Evolutionary conservation across 1,139 yeast species (phyloP), one percentile per base, ranked within the genome.

Genomic region (Sugiyamaella castrensis): DNA sequence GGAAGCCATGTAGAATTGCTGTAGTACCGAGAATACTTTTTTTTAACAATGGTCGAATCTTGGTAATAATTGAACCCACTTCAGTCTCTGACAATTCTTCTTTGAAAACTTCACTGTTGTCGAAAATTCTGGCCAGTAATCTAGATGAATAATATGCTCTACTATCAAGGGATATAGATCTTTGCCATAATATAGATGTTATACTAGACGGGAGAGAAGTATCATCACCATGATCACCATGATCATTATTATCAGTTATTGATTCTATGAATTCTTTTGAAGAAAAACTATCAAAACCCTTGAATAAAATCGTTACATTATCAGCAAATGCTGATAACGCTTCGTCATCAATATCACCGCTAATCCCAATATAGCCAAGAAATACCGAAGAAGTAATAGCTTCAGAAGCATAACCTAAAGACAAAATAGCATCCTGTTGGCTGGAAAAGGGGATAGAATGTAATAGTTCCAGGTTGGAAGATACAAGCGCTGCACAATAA

Each of bases 1-100:
- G 50, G 37, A 57, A 40, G n/a, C 53, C 55, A 7, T 50, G 41
- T 12, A 57, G 31, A n/a, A 54, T 48, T 13, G 58, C 57, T 10
- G 53, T 48, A 6, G 50, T 46, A 10, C 55, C 57, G 13, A 54
- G 43, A 4, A 26, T 24, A 33, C 33, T 46, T 4, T n/a, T 35
- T 13, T 13, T 35, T 24, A 46, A 35, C 19, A 28, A 32, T 13
- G 40, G 33, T 3, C 46, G 28, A 34, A 51, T 29, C 43, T 46
- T 43, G 12, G 48, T 30, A 15, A 54, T 38, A 34, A 52, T 13
- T 8, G 47, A 37, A 19, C 52, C 55, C 2, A 51, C 53, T 31
- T 49, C 51, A 3, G 46, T 26, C 16, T 40, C 48, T 6, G 48
- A 38, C 8, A 53, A 37, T 15, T 40, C 42, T n/a, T 45, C 40